Conservation (phyloP, 257 asterid genomes). For the Rauvolfia tetraphylla region DNA sequence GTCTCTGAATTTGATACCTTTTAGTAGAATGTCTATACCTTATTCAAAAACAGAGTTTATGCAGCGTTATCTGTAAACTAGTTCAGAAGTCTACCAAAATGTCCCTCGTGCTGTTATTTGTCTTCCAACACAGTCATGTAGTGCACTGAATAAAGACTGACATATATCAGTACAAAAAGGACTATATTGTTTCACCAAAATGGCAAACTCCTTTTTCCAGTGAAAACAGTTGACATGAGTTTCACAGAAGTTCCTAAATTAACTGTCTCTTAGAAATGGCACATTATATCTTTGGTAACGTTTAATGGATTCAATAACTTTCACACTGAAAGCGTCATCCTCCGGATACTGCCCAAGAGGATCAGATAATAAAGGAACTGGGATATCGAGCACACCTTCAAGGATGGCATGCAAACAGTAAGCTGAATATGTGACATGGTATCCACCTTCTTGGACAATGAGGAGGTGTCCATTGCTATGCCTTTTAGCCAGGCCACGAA, state of each 20-base stretch:
- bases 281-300: constrained; percentile 36
- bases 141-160: no score
- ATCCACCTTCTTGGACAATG: constrained; percentile 95
- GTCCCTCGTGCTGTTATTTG: no score
- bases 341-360: constrained; percentile 86
- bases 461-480: constrained; percentile 58
- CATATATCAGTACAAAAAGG: no score
- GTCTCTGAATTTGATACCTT: no score
- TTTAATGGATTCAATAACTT: constrained; percentile 53
- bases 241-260: constrained; percentile 7
- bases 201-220: no score
- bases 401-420: constrained; percentile 84
- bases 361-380: constrained; percentile 56
- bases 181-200: no score
- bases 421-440: constrained; percentile 86
- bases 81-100: no score
- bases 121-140: no score
- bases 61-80: no score
- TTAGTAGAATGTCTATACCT: no score
- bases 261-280: constrained; percentile 42
- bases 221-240: background rate
- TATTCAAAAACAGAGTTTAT: no score
- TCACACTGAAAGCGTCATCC: constrained; percentile 44
- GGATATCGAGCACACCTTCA: constrained; percentile 73
- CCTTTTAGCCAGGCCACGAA: constrained; percentile 51